Evolutionary conservation across 768 basidiomycete species (phyloP).

Genomic region (Serendipita vermifera): DNA sequence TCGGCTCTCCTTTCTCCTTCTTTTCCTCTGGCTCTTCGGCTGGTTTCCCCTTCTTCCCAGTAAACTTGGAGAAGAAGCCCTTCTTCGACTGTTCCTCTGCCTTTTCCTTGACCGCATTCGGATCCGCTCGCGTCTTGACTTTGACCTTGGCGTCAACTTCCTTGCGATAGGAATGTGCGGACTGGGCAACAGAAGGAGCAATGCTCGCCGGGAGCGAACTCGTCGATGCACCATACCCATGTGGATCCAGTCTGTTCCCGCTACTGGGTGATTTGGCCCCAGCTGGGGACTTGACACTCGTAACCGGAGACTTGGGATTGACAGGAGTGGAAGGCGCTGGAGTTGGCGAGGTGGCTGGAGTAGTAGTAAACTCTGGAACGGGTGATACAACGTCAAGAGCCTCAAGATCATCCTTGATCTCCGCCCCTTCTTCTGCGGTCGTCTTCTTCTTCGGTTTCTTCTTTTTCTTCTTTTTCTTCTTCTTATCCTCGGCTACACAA

Average conservation of each 20-base stretch:
- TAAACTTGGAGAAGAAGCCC: slow-evolving; percentile 42
- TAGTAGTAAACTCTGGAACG: slow-evolving; percentile 13
- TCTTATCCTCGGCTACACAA: slow-evolving; percentile 26
- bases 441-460: slow-evolving; percentile 56
- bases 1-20: slow-evolving; percentile 39
- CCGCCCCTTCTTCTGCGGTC: slow-evolving; percentile 17
- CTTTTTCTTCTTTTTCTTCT: slow-evolving; percentile 66
- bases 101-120: slow-evolving; percentile 37
- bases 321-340: slow-evolving; percentile 13
- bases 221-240: slow-evolving; percentile 7
- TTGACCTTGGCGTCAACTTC: slow-evolving; percentile 46
- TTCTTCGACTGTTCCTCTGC: slow-evolving; percentile 29
- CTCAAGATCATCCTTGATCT: slow-evolving; percentile 17
- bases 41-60: slow-evolving; percentile 27
- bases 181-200: slow-evolving; percentile 42
- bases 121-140: slow-evolving; percentile 52
- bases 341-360: slow-evolving; percentile 8
- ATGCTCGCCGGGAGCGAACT: slow-evolving; percentile 30
- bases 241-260: slow-evolving; percentile 11
- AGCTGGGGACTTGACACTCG: slow-evolving; percentile 10
- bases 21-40: slow-evolving; percentile 35
- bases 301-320: slow-evolving; percentile 5
- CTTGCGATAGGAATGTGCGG: slow-evolving; percentile 51
- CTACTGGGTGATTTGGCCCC: slow-evolving; percentile 14
- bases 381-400: slow-evolving; percentile 9